phyloP scores from a whole-genome alignment of 202 grass and related monocot genomes.

The Eragrostis tef region DNA sequence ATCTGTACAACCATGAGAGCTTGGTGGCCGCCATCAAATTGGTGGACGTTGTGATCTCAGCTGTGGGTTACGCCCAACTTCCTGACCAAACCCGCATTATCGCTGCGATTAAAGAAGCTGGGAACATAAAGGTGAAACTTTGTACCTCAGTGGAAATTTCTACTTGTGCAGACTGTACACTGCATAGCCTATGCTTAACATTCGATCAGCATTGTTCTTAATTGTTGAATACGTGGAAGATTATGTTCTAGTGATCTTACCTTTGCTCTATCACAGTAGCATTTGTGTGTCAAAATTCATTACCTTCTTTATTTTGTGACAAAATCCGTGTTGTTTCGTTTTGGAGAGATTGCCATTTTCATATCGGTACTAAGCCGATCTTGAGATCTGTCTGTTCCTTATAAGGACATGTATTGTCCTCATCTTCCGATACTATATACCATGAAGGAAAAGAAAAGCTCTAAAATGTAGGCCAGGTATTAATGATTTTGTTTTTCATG shows the following conservation, averaged over 20 bases:
- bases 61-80: slow-evolving; percentile 54
- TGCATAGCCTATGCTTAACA: background rate
- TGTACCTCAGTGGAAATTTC: slow-evolving; percentile 11
- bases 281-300: background rate
- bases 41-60: slow-evolving; percentile 69
- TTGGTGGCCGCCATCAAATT: slow-evolving; percentile 56
- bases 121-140: slow-evolving; percentile 62
- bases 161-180: background rate
- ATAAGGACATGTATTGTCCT: background rate
- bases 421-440: background rate
- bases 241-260: background rate
- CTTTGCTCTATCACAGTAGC: background rate
- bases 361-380: background rate
- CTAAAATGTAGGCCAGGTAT: background rate
- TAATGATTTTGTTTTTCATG: background rate
- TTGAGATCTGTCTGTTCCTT: background rate
- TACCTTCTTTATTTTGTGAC: background rate
- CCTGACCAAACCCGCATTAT: slow-evolving; percentile 73
- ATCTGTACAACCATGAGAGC: slow-evolving; percentile 62
- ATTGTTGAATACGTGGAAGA: background rate
- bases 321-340: background rate
- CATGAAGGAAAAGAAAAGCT: background rate
- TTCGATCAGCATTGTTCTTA: background rate
- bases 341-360: background rate
- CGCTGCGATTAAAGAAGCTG: slow-evolving; percentile 63